Evolutionary conservation across 2,329 filamentous ascomycete species (phyloP).

Genomic region (Periconia sp.): DNA sequence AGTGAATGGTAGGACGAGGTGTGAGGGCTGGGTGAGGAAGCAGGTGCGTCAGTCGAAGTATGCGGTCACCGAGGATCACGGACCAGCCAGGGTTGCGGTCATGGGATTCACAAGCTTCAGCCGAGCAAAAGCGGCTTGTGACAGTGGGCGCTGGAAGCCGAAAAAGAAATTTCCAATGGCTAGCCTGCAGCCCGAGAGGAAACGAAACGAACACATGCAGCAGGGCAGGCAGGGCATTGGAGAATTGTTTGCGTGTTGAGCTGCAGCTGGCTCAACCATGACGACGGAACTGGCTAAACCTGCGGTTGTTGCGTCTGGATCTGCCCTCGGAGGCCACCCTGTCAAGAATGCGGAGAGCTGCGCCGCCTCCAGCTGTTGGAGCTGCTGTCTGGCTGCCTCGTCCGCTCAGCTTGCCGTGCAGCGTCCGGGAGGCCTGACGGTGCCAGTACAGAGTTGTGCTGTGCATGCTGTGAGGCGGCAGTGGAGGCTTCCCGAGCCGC

Average conservation of each 20-base stretch:
- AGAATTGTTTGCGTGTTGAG: slow-evolving; percentile 12
- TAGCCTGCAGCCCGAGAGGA: neutral
- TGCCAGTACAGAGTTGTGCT: no score
- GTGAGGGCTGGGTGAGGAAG: neutral
- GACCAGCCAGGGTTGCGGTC: slow-evolving; percentile 3
- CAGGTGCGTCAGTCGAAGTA: slow-evolving; percentile 1
- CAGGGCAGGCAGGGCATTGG: slow-evolving; percentile 5
- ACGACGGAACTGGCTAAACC: neutral
- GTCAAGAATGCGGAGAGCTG: no score
- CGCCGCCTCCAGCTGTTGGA: no score
- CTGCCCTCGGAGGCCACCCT: no score
- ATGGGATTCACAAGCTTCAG: slow-evolving; percentile 11
- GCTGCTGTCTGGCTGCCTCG: no score
- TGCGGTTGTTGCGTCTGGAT: no score
- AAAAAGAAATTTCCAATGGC: neutral
- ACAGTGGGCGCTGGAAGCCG: neutral
- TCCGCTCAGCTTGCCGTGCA: no score
- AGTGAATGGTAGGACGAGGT: slow-evolving; percentile 1
- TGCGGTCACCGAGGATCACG: slow-evolving; percentile 15
- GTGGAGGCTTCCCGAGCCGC: neutral
- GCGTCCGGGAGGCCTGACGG: no score
- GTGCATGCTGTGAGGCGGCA: no score
- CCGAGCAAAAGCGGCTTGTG: slow-evolving; percentile 23
- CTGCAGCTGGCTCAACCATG: slow-evolving; percentile 5
- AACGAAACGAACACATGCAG: neutral